phyloP scores from a whole-genome alignment of 2,329 filamentous ascomycete species.

The Paraconiothyrium brasiliense region DNA sequence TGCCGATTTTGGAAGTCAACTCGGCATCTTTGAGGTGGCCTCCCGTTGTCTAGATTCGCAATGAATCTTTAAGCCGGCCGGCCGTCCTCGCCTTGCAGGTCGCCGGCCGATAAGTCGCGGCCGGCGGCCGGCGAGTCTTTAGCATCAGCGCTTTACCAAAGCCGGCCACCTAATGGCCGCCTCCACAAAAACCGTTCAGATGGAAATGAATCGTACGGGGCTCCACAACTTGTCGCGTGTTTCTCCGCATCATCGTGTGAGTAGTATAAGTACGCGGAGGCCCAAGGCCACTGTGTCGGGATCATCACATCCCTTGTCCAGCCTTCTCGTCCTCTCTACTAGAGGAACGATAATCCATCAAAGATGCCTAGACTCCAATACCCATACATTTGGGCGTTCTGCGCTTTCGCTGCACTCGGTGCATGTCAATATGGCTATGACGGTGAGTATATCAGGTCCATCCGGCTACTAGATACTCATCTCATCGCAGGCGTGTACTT shows the following conservation, averaged over 20 bases:
- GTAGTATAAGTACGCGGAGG: neutral
- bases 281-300: neutral
- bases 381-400: constrained; percentile 47
- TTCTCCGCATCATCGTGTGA: constrained; percentile 1
- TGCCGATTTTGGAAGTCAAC: neutral
- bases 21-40: neutral
- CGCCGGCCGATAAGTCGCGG: neutral
- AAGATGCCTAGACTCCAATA: constrained; percentile 31
- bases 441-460: neutral
- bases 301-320: neutral
- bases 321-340: neutral
- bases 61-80: neutral
- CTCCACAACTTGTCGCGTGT: constrained; percentile 1
- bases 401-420: constrained; percentile 50
- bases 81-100: neutral
- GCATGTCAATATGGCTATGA: constrained; percentile 52
- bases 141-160: neutral
- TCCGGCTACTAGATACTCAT: too few relatives aligned
- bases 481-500: constrained; percentile 43
- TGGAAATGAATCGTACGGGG: constrained; percentile 6
- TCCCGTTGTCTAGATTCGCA: neutral
- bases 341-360: neutral
- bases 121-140: neutral
- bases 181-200: constrained; percentile 1
- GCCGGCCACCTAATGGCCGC: neutral